Evolutionary conservation across 345 rosid species (phyloP), one percentile per base, ranked within the genome.

Genomic region (Rhodamnia argentea): DNA sequence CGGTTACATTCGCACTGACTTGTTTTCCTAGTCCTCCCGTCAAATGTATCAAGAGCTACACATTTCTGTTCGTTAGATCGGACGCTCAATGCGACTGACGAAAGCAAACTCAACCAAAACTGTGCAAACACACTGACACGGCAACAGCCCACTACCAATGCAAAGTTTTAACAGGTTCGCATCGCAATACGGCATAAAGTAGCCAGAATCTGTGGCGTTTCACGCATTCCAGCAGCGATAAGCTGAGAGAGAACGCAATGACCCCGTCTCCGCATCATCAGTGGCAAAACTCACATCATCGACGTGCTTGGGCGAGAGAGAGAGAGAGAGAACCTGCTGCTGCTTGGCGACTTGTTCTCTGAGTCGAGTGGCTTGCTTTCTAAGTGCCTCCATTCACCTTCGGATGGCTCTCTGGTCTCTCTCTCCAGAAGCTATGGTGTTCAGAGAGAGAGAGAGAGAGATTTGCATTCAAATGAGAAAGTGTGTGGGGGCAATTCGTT

Each of bases 261-360:
- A 3, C 78, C 44, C 44, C 32, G 2, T 18, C 78, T 37, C 78
- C 44, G 78, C 47, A 64, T 37, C 44, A 64, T 81, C 83, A 24
- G 29, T 8, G 12, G 53, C 83, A 51, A 51, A 81, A 81, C 83
- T 24, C 56, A 26, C 56, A 37, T 27, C 53, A 82, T 50, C 42
- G 83, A 53, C 83, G 32, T 23, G 88, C 78, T 85, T 88, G 57
- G 18, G 47, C 4, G 84, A 13, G 82, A 24, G 20, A 11, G 54
- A 20, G 20, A 8, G 15, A 1, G 78, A 47, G n/a, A 53, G 58
- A 50, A 97, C 99, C 96, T 97, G 99, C 84, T 97, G 99, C 88
- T 97, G 99, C 87, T 95, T 93, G 82, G 99, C 97, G 85, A 97
- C 99, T 90, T 97, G 99, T 86, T 97, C 99, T 83, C 99, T 93